phyloP scores from a whole-genome alignment of 1,139 yeast species.

The Blastobotrys petasosporus region DNA sequence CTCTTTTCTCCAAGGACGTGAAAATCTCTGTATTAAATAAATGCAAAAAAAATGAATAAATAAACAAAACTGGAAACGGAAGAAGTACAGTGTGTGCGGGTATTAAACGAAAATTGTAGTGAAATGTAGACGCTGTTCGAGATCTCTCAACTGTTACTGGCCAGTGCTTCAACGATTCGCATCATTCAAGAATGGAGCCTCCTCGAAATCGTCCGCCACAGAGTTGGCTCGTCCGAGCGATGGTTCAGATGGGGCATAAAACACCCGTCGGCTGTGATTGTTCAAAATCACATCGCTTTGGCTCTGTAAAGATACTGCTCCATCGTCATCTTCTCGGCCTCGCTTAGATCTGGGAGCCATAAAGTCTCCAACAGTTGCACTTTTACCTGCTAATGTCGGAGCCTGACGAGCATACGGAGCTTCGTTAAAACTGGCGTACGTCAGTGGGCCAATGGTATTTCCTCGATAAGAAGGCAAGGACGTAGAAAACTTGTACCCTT shows the following conservation, averaged over 20 bases:
- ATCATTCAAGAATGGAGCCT: constrained; percentile 16
- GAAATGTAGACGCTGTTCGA: no score
- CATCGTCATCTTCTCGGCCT: constrained; percentile 24
- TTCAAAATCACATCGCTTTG: constrained; percentile 35
- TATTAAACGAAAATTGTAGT: no score
- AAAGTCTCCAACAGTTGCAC: constrained; percentile 19
- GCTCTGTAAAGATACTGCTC: constrained; percentile 19
- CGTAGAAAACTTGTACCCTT: constrained; percentile 26
- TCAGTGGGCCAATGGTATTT: constrained; percentile 18
- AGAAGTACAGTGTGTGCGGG: no score
- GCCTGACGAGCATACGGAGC: background rate
- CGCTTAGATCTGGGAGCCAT: constrained; percentile 11
- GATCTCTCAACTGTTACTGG: no score
- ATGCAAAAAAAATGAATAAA: no score
- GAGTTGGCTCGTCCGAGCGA: constrained; percentile 18
- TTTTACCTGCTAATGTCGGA: constrained; percentile 14
- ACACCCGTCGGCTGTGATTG: constrained; percentile 31
- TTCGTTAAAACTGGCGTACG: constrained; percentile 5
- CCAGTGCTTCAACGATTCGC: no score
- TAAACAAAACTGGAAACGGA: no score
- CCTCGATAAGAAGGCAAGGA: constrained; percentile 26
- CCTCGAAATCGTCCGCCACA: constrained; percentile 27
- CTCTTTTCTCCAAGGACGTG: no score
- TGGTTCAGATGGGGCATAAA: constrained; percentile 34
- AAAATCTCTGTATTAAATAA: no score